Base-by-base conservation (phyloP, 345 rosid genomes). In the Salix udensis region DNA sequence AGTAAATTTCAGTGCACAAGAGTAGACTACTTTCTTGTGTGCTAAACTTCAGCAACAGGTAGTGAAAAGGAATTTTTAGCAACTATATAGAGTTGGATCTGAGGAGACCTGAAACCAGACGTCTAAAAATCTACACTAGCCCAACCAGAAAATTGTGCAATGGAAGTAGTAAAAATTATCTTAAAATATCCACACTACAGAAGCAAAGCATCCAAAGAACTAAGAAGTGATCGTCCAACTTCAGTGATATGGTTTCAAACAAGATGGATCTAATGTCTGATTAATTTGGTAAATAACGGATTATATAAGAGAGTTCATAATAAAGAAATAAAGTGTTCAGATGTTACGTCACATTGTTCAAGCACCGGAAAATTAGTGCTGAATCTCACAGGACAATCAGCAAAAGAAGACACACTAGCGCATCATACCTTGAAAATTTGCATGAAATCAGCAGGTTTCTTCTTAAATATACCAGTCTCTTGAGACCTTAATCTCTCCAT, bases 401-500 rank as follows among this genome's bases (percentile, higher is more conserved):
- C 37, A 13, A n/a, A 18, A 73, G 40, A 39, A 55, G 60, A 68
- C 26, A 79, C 70, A 61, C 44, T 53, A 84, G 53, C 11, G 16
- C 74, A 69, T 77, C 76, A 80, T 88, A 96, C 99, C 97, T 92
- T 85, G 85, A 96, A 92, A 26, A 96, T 93, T 85, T 94, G 99
- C 95, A 96, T 92, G 23, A 93, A 81, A 85, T 96, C 98, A 36
- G 91, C 82, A 36, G 99, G 99, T 84, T 90, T 96, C 87, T 84
- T 91, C 85, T 81, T 96, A 81, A 96, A 96, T 69, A 89, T 85
- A 77, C 97, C 90, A 80, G 89, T 86, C 86, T 96, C 99, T 15
- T 88, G 84, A 79, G 86, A 87, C 81, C 99, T 92, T 85, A 93
- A 84, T 81, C 98, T 89, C 85, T 96, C 99, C 99, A 96, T 96